Evolutionary conservation across 139 green algal species (phyloP).

Genomic region (Volvox africanus): DNA sequence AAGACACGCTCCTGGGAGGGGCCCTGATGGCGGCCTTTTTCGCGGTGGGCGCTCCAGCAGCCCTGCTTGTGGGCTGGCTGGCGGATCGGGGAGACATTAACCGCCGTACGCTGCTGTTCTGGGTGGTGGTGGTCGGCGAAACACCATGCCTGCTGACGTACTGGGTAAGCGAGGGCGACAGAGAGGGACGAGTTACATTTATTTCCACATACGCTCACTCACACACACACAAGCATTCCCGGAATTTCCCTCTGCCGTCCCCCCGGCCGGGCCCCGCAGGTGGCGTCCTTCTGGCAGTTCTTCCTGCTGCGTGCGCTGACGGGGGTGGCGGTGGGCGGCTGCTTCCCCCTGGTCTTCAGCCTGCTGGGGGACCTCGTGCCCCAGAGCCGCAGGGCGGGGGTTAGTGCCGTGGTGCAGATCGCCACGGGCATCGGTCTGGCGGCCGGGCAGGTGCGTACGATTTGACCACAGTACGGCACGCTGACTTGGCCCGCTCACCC

Average conservation of each 20-base stretch:
- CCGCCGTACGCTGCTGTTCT: constrained; percentile 78
- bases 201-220: no score
- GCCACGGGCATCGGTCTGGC: constrained; percentile 77
- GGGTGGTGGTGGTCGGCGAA: constrained; percentile 78
- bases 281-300: constrained; percentile 86
- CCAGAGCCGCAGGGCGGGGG: constrained; percentile 51
- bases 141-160: constrained; percentile 81
- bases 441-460: constrained; percentile 72
- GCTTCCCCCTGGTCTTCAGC: constrained; percentile 85
- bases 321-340: constrained; percentile 85
- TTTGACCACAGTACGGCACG: no score
- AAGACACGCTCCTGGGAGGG: constrained; percentile 82
- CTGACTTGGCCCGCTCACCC: no score
- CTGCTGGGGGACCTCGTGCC: constrained; percentile 85
- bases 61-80: constrained; percentile 83
- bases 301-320: constrained; percentile 86
- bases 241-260: background rate
- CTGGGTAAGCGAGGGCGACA: constrained; percentile 55
- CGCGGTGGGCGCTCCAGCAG: constrained; percentile 82
- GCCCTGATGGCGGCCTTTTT: constrained; percentile 88
- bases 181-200: background rate
- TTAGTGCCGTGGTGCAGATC: constrained; percentile 76
- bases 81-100: constrained; percentile 69
- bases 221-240: no score
- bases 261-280: constrained; percentile 42